These are phyloP conservation scores for Paracoccidioides brasiliensis DNA, from an alignment of 2,329 filamentous ascomycete species.

Conservation along the genomic window DNA sequence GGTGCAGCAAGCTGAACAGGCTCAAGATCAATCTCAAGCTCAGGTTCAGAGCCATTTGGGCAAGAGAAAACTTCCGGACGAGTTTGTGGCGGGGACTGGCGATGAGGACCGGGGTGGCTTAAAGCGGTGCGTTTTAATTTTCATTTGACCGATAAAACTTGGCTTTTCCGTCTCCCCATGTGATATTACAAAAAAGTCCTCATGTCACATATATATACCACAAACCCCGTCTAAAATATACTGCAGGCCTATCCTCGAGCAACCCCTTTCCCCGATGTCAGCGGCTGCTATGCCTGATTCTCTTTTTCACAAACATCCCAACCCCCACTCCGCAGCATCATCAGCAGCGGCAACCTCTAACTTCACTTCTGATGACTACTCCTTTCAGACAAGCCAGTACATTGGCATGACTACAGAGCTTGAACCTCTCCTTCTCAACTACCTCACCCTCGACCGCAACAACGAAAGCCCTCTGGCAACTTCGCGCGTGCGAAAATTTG, in stretches of 20 bases:
- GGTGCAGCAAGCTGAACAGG: background rate
- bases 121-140: background rate
- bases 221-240: background rate
- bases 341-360: conserved; percentile 6
- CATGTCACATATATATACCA: background rate
- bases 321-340: conserved; percentile 1
- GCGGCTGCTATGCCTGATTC: background rate
- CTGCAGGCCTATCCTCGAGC: conserved; percentile 1
- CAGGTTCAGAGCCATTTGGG: conserved; percentile 14
- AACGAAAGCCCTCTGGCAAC: conserved; percentile 25
- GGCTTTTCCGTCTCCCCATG: background rate
- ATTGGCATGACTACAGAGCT: conserved; percentile 33
- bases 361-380: conserved; percentile 6
- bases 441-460: conserved; percentile 28
- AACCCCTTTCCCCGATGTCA: background rate
- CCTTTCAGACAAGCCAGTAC: conserved; percentile 27
- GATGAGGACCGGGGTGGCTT: conserved; percentile 23
- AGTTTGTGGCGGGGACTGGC: conserved; percentile 16
- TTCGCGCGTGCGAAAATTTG: conserved; percentile 26
- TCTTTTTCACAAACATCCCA: conserved; percentile 4
- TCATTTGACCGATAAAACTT: background rate
- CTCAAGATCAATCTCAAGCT: background rate
- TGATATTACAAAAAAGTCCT: background rate
- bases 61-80: conserved; percentile 29
- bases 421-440: conserved; percentile 28